These are phyloP conservation scores for Rossbeevera mucosa DNA, from an alignment of 768 basidiomycete species.

Conservation along the genomic window DNA sequence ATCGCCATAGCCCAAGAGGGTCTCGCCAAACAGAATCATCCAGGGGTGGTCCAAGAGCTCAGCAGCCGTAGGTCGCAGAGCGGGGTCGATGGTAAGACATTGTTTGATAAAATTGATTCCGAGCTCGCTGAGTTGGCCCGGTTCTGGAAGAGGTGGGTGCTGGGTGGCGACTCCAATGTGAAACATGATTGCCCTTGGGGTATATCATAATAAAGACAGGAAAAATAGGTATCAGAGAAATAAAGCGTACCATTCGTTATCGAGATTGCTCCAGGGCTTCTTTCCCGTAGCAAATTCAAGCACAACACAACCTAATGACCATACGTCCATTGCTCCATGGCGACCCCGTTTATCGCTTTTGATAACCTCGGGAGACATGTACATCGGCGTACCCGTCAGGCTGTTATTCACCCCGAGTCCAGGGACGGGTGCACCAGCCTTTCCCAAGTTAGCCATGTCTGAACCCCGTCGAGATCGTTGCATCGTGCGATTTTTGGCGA, in stretches of 20 bases:
- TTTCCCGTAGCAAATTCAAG: slow-evolving; percentile 94
- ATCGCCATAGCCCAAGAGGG: slow-evolving; percentile 63
- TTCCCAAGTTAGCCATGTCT: slow-evolving; percentile 35
- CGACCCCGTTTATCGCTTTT: slow-evolving; percentile 86
- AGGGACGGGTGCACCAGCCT: slow-evolving; percentile 32
- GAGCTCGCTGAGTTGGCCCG: slow-evolving; percentile 78
- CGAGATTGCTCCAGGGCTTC: slow-evolving; percentile 97
- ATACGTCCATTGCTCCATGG: slow-evolving; percentile 96
- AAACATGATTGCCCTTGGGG: slow-evolving; percentile 96
- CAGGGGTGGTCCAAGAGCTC: slow-evolving; percentile 87
- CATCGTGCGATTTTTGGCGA: slow-evolving; percentile 85
- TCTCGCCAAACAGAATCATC: slow-evolving; percentile 80
- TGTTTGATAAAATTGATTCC: slow-evolving; percentile 93
- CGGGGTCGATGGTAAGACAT: slow-evolving; percentile 85
- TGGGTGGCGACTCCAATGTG: slow-evolving; percentile 96
- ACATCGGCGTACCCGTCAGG: slow-evolving; percentile 97
- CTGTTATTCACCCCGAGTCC: slow-evolving; percentile 69
- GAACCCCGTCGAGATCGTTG: slow-evolving; percentile 59
- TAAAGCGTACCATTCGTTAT: slow-evolving; percentile 88
- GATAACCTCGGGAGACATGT: slow-evolving; percentile 99
- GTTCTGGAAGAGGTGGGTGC: slow-evolving; percentile 91
- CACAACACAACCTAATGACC: slow-evolving; percentile 97
- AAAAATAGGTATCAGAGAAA: not conserved
- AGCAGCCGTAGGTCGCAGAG: slow-evolving; percentile 73
- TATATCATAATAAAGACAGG: slow-evolving; percentile 2